Evolutionary conservation across 331 rosid genomes (phyloP).

Genomic region (Ulmus americana): DNA sequence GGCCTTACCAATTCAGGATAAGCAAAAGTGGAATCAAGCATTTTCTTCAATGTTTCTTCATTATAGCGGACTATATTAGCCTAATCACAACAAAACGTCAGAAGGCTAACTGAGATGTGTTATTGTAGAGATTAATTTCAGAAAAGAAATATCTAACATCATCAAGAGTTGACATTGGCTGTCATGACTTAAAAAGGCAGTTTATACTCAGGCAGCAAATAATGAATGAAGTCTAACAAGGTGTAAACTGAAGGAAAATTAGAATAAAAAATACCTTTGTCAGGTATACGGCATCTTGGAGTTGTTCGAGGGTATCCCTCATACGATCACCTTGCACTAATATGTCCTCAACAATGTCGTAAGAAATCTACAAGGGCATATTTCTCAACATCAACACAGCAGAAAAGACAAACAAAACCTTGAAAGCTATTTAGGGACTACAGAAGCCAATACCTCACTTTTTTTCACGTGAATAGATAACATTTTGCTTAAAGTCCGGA

Average conservation of each 20-base stretch:
- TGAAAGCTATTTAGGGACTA: neutral
- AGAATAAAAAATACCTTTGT: conserved; percentile 51
- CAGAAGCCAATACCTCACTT: conserved; percentile 51
- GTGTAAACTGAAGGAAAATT: neutral
- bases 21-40: conserved; percentile 50
- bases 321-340: conserved; percentile 67
- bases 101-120: conserved; percentile 1
- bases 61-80: conserved; percentile 72
- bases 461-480: conserved; percentile 65
- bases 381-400: conserved; percentile 16
- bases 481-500: conserved; percentile 80
- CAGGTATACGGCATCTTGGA: conserved; percentile 87
- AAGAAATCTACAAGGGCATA: conserved; percentile 55
- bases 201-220: no score
- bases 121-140: neutral
- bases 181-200: no score
- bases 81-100: conserved; percentile 39
- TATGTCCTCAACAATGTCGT: conserved; percentile 80
- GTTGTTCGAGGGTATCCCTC: conserved; percentile 69
- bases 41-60: conserved; percentile 67
- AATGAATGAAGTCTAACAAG: no score
- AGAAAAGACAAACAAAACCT: neutral
- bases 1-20: conserved; percentile 44
- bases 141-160: neutral
- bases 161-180: neutral